A percentile compares a stretch with the other conserved stretches of the same genome.
Conservation (phyloP, 2,329 filamentous ascomycete genomes). For the Neonectria ditissima region DNA sequence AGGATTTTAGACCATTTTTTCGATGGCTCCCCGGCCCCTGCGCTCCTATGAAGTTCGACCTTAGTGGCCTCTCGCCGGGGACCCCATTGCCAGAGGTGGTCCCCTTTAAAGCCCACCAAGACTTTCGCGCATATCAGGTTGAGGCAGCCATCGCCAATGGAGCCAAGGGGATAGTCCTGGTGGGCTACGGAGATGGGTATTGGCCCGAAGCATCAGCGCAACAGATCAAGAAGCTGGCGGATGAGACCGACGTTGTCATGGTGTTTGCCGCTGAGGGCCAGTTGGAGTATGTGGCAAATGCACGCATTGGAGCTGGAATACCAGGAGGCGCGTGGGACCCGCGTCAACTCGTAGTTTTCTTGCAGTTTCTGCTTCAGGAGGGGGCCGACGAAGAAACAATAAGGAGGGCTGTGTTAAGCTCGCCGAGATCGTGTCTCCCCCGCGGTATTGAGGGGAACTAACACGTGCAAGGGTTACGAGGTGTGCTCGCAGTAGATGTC, state of each 20-base stretch:
- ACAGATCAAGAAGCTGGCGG: not conserved
- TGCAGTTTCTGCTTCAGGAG: not conserved
- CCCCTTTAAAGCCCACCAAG: not conserved
- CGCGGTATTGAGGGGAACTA: too few relatives aligned
- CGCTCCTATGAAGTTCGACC: not conserved
- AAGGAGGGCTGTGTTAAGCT: not conserved
- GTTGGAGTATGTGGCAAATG: not conserved
- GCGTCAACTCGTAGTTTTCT: not conserved
- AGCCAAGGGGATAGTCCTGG: not conserved
- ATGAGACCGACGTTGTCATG: not conserved
- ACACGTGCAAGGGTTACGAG: too few relatives aligned
- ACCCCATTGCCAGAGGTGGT: not conserved
- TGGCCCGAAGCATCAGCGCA: not conserved
- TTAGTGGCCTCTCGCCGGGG: not conserved
- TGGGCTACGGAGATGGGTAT: not conserved
- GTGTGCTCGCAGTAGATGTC: too few relatives aligned
- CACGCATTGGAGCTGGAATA: not conserved
- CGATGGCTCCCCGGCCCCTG: not conserved
- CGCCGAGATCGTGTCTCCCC: too few relatives aligned
- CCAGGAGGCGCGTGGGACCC: not conserved
- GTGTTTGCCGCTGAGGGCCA: not conserved
- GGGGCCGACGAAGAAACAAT: not conserved
- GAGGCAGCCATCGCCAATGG: not conserved
- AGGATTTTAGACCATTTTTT: not conserved
- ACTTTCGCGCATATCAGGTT: not conserved